phyloP scores from a whole-genome alignment of 2,329 filamentous ascomycete species.

The Bertia moriformis region DNA sequence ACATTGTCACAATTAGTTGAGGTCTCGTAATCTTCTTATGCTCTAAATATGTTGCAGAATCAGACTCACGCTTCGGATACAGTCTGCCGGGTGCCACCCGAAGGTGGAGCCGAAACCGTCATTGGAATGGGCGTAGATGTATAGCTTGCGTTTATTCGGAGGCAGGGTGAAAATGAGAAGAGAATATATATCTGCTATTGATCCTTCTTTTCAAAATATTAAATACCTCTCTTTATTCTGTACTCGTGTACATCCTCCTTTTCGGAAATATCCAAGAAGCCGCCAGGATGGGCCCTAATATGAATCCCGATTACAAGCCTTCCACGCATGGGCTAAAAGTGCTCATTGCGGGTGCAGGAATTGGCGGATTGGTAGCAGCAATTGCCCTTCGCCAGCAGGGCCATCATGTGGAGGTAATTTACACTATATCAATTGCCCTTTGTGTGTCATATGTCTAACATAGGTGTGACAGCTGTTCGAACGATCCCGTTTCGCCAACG shows the following conservation, averaged over 20 bases:
- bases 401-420: conserved; percentile 25
- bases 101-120: not conserved
- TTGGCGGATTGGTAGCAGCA: conserved; percentile 34
- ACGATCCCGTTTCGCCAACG: conserved; percentile 36
- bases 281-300: no score
- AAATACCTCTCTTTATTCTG: no score
- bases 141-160: no score
- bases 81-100: not conserved
- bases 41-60: not conserved
- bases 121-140: no score
- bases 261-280: no score
- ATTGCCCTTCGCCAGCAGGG: conserved; percentile 36
- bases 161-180: no score
- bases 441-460: not conserved
- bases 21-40: not conserved
- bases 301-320: no score
- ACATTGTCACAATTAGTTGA: conserved; percentile 5
- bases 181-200: no score
- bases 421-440: not conserved
- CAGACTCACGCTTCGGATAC: not conserved
- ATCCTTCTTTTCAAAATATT: no score
- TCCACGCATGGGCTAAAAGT: no score
- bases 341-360: conserved; percentile 24
- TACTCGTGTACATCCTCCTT: no score
- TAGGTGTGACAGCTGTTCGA: conserved; percentile 30